Base-by-base conservation (phyloP, 805 yeast species). In the Kodamaea nitidulidarum region DNA sequence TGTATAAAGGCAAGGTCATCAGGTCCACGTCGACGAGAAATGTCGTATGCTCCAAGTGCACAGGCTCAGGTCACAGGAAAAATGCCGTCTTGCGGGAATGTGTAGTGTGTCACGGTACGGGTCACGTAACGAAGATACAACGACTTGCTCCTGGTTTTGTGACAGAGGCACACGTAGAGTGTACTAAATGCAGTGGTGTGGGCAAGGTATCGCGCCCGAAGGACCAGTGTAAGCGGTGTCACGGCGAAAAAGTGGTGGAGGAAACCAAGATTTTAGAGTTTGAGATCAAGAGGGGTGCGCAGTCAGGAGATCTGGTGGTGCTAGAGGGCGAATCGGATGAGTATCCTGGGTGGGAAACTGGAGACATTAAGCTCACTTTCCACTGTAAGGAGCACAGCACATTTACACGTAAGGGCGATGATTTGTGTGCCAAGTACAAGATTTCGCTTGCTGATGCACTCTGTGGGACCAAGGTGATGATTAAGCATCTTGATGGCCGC, bases 401-500 rank as follows among this genome's bases (percentile, higher is more conserved):
- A 1, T 81, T 88, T 51, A 63, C 62, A 27, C 70, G 93, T 40
- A 68, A 71, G 30, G 82, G 77, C 7, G 60, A 77, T 45, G 91
- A 90, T 56, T 61, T 93, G 36, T 76, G 76, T 48, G 72, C 86
- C 2, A 65, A 70, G 20, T 61, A 80, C 28, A 67, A 65, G 6
- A 75, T 91, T 28, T 70, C 95, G 2, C 65, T 91, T 37, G 77
- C 77, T 10, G 98, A 91, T 48, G 81, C 96, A 0, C 67, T 91
- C n/a, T 75, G 87, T 43, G 98, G 98, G 2, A 83, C 80, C 18
- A 73, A 76, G 37, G 72, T 75, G 9, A 67, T 88, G 2, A 63
- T 84, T 7, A 76, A 75, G 47, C 93, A 87, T 46, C 70, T 90
- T 40, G 98, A 93, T 60, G 90, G 83, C 12, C 76, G 97, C 45